Base-by-base conservation (phyloP, 208 protist genomes). In the Polymyxa betae region DNA sequence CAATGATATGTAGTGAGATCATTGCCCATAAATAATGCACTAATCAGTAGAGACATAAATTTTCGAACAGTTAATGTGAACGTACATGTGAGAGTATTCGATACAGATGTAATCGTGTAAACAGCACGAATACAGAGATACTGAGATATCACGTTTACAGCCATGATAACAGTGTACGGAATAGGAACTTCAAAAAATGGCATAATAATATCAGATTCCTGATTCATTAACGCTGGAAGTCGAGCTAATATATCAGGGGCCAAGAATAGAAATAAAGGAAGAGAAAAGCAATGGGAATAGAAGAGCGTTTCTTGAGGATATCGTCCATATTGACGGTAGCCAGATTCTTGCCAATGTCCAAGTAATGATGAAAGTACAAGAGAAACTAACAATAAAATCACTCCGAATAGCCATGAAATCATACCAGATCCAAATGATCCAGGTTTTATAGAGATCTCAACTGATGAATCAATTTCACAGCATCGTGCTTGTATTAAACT, bases 261-360 rank as follows among this genome's bases (percentile, higher is more conserved):
- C 35, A 82, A n/a, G 35, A 82, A 82, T n/a, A 82, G n/a, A n/a
- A 82, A 82, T 20, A 82, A 82, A 12, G 72, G 72, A 20, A 43
- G 12, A 35, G 72, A 35, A 35, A 82, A 45, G 12, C 5, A n/a
- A n/a, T 82, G 72, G 12, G 72, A 82, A 82, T 82, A 82, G n/a
- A 82, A 82, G 16, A 82, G 5, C 10, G 5, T 82, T n/a, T 82
- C 72, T 43, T 82, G 72, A 5, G 72, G 72, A 82, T 82, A 43
- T 5, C 72, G 72, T 5, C 72, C 72, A n/a, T 82, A 82, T 43
- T 82, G n/a, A 5, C n/a, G 72, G n/a, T 82, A 82, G 5, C 72
- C 72, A 5, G 16, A 82, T 82, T 82, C 72, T 35, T 82, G 72
- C 35, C 72, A 82, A 43, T 82, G 72, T 12, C 72, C 72, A 12